Percentiles rank a stretch among this genome's conserved stretches.
phyloP scores from a whole-genome alignment of 2,329 filamentous ascomycete species.

The Capronia americana region DNA sequence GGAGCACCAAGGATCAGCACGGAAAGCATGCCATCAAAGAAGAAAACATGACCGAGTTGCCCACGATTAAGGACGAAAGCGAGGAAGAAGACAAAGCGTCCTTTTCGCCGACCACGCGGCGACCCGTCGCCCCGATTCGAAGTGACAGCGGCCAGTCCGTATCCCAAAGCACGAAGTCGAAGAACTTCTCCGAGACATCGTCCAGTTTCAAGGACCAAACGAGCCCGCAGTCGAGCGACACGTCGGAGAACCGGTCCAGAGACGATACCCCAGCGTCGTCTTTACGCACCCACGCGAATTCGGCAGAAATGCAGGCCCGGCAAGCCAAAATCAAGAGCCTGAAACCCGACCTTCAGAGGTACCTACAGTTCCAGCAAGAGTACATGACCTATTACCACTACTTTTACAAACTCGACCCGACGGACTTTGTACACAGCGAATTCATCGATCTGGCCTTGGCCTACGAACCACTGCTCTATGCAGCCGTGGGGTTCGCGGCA shows the following conservation, averaged over 20 bases:
- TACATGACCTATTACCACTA: conserved; percentile 85
- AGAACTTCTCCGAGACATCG: conserved; percentile 36
- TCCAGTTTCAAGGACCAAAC: conserved; percentile 44
- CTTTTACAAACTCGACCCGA: conserved; percentile 72
- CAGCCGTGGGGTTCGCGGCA: conserved; percentile 83
- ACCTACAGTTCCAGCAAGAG: conserved; percentile 77
- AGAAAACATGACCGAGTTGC: conserved; percentile 30
- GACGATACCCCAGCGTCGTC: conserved; percentile 42
- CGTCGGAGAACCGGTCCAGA: conserved; percentile 48
- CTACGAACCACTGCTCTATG: conserved; percentile 83
- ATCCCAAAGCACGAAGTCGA: conserved; percentile 42
- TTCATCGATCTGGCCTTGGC: conserved; percentile 75
- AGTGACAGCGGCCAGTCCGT: conserved; percentile 38
- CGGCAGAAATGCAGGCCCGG: conserved; percentile 36
- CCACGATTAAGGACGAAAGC: conserved; percentile 40
- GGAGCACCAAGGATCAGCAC: conserved; percentile 27
- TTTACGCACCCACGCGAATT: conserved; percentile 31
- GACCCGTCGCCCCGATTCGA: conserved; percentile 23
- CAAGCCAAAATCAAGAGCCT: conserved; percentile 52
- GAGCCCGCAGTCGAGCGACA: conserved; percentile 59
- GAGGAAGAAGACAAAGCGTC: conserved; percentile 35
- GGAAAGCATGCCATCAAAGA: conserved; percentile 35
- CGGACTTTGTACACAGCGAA: conserved; percentile 74
- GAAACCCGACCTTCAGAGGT: conserved; percentile 74
- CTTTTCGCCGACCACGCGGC: conserved; percentile 16